Conservation (phyloP, 305 asterid genomes). For the Fraxinus xanthoxyloides region DNA sequence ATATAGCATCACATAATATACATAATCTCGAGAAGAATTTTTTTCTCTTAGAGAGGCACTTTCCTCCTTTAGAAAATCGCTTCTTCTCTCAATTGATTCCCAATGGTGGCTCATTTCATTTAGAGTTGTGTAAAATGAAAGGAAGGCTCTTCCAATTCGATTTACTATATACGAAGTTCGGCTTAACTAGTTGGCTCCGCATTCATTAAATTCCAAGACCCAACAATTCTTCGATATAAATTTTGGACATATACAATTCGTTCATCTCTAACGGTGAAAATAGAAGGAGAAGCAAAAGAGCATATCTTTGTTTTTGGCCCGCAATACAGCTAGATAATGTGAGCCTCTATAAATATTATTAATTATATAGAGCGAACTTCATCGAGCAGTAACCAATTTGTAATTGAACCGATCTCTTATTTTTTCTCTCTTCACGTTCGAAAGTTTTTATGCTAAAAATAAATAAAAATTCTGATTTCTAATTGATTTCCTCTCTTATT, state of each 20-base stretch:
- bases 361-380: neutral
- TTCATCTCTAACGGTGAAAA: too few species aligned
- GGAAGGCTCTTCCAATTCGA: too few species aligned
- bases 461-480: neutral
- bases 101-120: neutral
- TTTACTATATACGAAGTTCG: too few species aligned
- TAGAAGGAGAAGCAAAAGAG: neutral
- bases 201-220: too few species aligned
- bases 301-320: neutral
- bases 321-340: neutral
- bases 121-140: neutral
- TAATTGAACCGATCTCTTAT: neutral
- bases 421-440: neutral
- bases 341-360: neutral
- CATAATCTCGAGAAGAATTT: too few species aligned
- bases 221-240: too few species aligned
- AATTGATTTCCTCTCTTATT: neutral
- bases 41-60: too few species aligned
- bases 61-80: too few species aligned
- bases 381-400: neutral
- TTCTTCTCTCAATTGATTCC: neutral
- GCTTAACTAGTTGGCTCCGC: too few species aligned
- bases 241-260: too few species aligned
- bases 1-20: too few species aligned
- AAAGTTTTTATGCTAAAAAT: neutral